Evolutionary conservation across 371 early-diverging fungal species (phyloP), one percentile per base, ranked within the genome.

Genomic region (Apophysomyces elegans): DNA sequence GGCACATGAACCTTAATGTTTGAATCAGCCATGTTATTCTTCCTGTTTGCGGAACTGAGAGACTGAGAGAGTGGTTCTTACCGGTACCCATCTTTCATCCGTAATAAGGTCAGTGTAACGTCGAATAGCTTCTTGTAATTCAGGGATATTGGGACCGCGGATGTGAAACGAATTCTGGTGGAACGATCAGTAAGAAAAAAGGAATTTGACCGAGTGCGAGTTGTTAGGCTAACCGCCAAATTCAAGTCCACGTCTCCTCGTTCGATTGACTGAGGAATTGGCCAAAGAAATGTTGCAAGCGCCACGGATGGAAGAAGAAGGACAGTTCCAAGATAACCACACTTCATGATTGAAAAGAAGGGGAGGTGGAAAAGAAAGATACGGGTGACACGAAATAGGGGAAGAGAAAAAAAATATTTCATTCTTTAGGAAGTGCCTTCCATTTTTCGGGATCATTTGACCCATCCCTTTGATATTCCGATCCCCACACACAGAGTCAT

Each of bases 71-170:
- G n/a, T 50, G 54, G 21, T 50, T 21, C 64, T 47, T 77, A 76
- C 80, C 9, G 80, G 76, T 32, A 67, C 61, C 83, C 83, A 83
- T 21, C 71, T 68, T 59, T 83, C 83, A 1, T 67, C 41, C 16
- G 59, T 64, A 5, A 83, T 75, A 6, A 75, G 38, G 5, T 59
- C 47, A 21, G 69, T 74, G 65, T 78, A 80, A 36, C 83, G 78
- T 26, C 69, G 56, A 38, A 78, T 71, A 8, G 83, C 79, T 9
- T 71, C 61, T 21, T 73, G 59, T 9, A 78, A 58, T 35, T 63
- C 58, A 21, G 63, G 39, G 18, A 59, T 46, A 38, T 70, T 46
- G 0, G 75, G 71, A 32, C 73, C 78, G 45, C 59, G 60, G 58
- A 74, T 74, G 21, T 73, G 54, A 44, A 74, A 73, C n/a, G 61